Evolutionary conservation across 2,329 filamentous ascomycete species (phyloP).

Genomic region (Nothophaeocryptopus gaeumannii): DNA sequence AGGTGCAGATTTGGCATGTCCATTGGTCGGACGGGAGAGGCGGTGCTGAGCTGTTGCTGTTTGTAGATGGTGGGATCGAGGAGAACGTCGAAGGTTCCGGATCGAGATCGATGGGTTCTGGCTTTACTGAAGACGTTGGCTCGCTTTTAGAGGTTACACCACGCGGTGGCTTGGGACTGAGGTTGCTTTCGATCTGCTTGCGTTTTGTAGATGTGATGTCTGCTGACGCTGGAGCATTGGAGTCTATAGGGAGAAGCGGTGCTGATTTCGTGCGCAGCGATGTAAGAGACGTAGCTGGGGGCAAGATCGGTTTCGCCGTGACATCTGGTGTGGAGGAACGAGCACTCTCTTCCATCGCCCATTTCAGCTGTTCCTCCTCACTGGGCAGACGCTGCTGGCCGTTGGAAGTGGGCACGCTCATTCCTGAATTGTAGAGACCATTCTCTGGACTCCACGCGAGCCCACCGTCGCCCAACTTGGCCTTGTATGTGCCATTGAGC

Average conservation of each 20-base stretch:
- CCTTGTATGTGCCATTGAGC: slow-evolving; percentile 53
- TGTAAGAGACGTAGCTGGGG: no score
- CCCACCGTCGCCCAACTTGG: slow-evolving; percentile 51
- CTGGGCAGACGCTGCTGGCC: slow-evolving; percentile 16
- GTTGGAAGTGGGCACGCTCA: slow-evolving; percentile 6
- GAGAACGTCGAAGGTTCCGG: slow-evolving; percentile 4
- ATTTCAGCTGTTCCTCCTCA: slow-evolving; percentile 39
- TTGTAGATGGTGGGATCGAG: slow-evolving; percentile 32
- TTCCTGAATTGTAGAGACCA: slow-evolving; percentile 34
- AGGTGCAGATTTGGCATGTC: slow-evolving; percentile 61
- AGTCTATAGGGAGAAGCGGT: not conserved
- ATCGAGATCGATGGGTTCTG: slow-evolving; percentile 6
- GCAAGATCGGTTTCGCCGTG: no score
- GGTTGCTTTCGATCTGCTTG: not conserved
- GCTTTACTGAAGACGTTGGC: not conserved
- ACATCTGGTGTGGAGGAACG: not conserved
- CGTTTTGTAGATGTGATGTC: slow-evolving; percentile 3
- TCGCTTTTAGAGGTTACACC: not conserved
- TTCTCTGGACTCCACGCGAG: slow-evolving; percentile 37
- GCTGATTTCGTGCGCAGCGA: slow-evolving; percentile 1
- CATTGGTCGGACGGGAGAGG: slow-evolving; percentile 40
- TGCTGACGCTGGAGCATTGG: not conserved
- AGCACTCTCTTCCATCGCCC: slow-evolving; percentile 37
- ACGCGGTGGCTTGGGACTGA: not conserved
- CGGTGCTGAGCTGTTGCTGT: slow-evolving; percentile 20